Percentiles rank a stretch among this genome's conserved stretches.
Evolutionary conservation across 164 flowering plant species (phyloP).

Genomic region (Chimonanthus praecox): DNA sequence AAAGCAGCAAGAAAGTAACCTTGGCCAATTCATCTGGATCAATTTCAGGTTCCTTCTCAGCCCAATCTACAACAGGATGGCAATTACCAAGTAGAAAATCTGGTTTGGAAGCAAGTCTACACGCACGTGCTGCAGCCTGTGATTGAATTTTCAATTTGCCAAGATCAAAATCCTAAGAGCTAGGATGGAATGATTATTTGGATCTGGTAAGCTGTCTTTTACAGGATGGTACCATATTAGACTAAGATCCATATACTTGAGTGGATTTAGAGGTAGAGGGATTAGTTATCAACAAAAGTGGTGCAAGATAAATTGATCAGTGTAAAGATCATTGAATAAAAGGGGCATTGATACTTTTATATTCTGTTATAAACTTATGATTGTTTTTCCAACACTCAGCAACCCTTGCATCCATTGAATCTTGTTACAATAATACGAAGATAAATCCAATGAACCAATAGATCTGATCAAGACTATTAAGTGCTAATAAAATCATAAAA

Average conservation of each 20-base stretch:
- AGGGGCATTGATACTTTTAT: neutral
- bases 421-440: neutral
- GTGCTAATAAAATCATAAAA: neutral
- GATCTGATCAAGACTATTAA: conserved; percentile 3
- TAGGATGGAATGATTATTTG: conserved; percentile 8
- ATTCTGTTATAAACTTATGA: neutral
- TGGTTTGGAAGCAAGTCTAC: conserved; percentile 24
- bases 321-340: conserved; percentile 2
- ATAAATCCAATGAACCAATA: neutral
- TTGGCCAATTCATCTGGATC: conserved; percentile 34
- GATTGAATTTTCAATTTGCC: conserved; percentile 28
- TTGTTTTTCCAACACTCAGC: neutral
- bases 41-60: conserved; percentile 30
- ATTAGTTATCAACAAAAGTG: conserved; percentile 7
- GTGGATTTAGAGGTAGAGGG: neutral
- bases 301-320: conserved; percentile 9
- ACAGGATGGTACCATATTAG: conserved; percentile 6
- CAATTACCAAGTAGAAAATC: conserved; percentile 32
- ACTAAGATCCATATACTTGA: conserved; percentile 3
- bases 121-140: conserved; percentile 49
- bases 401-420: neutral
- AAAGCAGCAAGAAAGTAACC: conserved; percentile 18
- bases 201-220: conserved; percentile 10
- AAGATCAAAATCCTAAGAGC: conserved; percentile 20
- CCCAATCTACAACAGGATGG: conserved; percentile 45